phyloP scores from a whole-genome alignment of 78 protist species.

The Tieghemostelium lacteum region DNA sequence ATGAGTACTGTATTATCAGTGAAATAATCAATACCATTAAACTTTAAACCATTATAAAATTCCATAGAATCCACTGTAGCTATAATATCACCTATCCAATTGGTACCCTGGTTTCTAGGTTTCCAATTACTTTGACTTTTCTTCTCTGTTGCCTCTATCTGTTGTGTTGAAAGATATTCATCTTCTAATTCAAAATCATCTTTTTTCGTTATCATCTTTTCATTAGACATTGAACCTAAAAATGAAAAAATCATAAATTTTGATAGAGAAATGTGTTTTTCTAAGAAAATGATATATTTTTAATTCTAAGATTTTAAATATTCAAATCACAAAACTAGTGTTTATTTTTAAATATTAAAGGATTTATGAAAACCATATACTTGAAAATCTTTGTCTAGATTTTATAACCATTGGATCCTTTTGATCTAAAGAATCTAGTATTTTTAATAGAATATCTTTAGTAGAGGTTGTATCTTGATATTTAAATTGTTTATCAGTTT shows the following conservation, averaged over 20 bases:
- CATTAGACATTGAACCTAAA: no score
- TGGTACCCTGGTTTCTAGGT: neutral
- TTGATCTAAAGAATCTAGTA: conserved; percentile 3
- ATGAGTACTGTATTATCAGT: conserved; percentile 30
- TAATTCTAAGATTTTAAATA: no score
- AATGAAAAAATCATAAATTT: no score
- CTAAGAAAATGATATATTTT: no score
- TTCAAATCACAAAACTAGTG: no score
- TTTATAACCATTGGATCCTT: conserved; percentile 17
- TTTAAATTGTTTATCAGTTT: neutral
- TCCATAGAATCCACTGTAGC: neutral
- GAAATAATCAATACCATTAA: conserved; percentile 35
- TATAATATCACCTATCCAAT: conserved; percentile 2
- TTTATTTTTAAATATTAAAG: no score
- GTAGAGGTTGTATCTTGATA: neutral
- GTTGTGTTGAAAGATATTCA: neutral
- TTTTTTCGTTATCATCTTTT: no score
- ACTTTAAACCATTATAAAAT: conserved; percentile 40
- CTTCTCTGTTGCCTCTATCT: neutral
- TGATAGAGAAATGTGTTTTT: no score
- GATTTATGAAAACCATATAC: conserved; percentile 26
- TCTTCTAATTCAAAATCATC: neutral
- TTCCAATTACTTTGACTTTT: neutral
- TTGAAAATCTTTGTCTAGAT: conserved; percentile 12
- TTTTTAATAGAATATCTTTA: neutral